A percentile compares a stretch with the other conserved stretches of the same genome.
Conservation (phyloP, 139 green algal species). For the Closterium sp. region DNA sequence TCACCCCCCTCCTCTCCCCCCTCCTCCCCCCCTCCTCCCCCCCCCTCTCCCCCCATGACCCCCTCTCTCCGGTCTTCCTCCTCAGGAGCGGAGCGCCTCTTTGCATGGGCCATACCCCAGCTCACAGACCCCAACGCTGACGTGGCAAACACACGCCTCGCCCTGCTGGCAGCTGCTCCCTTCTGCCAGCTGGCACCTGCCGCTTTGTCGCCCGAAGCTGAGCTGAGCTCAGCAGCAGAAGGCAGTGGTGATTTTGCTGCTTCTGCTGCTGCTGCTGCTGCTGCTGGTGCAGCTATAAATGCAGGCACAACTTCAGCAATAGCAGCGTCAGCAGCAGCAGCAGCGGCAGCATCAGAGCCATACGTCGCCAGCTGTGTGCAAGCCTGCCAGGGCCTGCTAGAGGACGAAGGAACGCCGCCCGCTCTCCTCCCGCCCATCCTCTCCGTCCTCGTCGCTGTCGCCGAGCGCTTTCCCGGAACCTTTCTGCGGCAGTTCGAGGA, state of each 20-base stretch:
- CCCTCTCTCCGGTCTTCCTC: too few species aligned
- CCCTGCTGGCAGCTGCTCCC: not conserved
- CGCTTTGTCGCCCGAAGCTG: not conserved
- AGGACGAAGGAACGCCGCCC: slow-evolving; percentile 35
- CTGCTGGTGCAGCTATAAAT: not conserved
- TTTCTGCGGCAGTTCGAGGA: slow-evolving; percentile 35
- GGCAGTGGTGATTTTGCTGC: too few species aligned
- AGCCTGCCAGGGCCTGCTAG: slow-evolving; percentile 38
- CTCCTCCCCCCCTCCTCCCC: not conserved
- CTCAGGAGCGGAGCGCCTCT: not conserved
- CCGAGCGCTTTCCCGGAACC: not conserved
- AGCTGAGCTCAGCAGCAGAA: not conserved
- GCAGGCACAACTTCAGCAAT: too few species aligned
- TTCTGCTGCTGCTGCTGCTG: not conserved
- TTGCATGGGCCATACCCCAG: not conserved
- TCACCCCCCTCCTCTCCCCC: too few species aligned
- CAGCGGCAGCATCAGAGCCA: not conserved
- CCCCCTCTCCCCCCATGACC: not conserved
- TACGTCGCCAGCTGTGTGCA: not conserved
- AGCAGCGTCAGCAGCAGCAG: not conserved
- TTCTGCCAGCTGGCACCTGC: not conserved
- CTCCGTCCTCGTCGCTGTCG: slow-evolving; percentile 3
- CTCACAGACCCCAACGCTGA: not conserved
- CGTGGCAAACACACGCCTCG: not conserved
- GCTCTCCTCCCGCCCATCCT: slow-evolving; percentile 38